These are phyloP conservation scores for Ogataea thermomethanolica DNA, from an alignment of 805 yeast genomes.

Conservation along the genomic window DNA sequence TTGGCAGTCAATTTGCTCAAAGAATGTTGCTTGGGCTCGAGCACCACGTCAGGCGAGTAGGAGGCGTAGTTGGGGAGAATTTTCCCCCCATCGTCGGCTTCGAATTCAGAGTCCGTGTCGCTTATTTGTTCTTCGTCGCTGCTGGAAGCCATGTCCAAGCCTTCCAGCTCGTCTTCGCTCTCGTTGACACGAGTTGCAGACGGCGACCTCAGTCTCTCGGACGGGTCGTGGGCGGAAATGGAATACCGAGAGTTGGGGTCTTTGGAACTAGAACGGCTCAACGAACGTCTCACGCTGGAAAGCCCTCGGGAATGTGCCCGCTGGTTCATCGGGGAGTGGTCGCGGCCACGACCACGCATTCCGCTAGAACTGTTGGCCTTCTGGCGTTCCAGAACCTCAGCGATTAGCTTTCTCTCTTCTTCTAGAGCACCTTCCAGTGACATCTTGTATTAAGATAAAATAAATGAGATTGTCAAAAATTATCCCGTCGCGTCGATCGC, in stretches of 20 bases:
- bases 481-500: slow-evolving; percentile 2
- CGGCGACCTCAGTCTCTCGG: slow-evolving; percentile 47
- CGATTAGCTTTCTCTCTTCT: slow-evolving; percentile 31
- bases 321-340: slow-evolving; percentile 11
- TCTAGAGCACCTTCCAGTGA: slow-evolving; percentile 34
- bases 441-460: slow-evolving; percentile 18
- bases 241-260: slow-evolving; percentile 47
- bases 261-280: slow-evolving; percentile 21
- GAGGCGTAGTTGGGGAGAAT: slow-evolving; percentile 55
- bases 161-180: slow-evolving; percentile 18
- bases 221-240: slow-evolving; percentile 70
- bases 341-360: slow-evolving; percentile 24
- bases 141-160: slow-evolving; percentile 8
- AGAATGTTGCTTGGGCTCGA: slow-evolving; percentile 7
- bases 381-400: slow-evolving; percentile 31
- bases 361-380: slow-evolving; percentile 7
- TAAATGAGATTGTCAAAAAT: neutral
- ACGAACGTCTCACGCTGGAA: slow-evolving; percentile 23
- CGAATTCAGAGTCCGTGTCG: slow-evolving; percentile 59
- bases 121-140: slow-evolving; percentile 61
- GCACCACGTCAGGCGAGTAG: slow-evolving; percentile 12
- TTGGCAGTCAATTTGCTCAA: slow-evolving; percentile 16
- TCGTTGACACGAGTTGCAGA: slow-evolving; percentile 6
- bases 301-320: slow-evolving; percentile 22
- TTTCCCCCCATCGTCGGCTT: slow-evolving; percentile 57